Percentiles rank a stretch among this genome's conserved stretches.
These are phyloP conservation scores for Terana coerulea DNA, from an alignment of 768 basidiomycete species.

Conservation along the genomic window DNA sequence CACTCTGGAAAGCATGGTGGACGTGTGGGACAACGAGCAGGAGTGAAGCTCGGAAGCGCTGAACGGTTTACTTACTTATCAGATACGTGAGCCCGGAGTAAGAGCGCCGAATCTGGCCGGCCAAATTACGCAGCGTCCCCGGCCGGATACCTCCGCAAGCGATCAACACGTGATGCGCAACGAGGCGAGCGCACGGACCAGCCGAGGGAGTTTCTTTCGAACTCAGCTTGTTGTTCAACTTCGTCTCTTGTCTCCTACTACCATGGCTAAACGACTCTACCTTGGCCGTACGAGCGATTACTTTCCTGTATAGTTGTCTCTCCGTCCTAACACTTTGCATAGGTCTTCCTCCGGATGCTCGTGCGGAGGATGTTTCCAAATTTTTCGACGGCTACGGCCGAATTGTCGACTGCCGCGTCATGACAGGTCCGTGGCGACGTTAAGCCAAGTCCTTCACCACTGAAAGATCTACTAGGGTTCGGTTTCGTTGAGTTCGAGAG, in stretches of 20 bases:
- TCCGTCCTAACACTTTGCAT: background rate
- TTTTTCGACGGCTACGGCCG: conserved; percentile 89
- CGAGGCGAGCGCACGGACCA: conserved; percentile 28
- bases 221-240: conserved; percentile 13
- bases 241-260: conserved; percentile 25
- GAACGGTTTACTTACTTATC: conserved; percentile 19
- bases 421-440: conserved; percentile 68
- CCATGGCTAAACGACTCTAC: conserved; percentile 82
- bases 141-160: background rate
- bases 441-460: background rate
- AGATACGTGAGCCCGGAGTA: conserved; percentile 17
- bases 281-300: conserved; percentile 62
- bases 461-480: conserved; percentile 53
- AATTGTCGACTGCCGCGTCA: conserved; percentile 88
- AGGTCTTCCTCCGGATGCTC: conserved; percentile 84
- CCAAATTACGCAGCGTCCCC: background rate
- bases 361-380: conserved; percentile 80
- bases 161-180: background rate
- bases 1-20: conserved; percentile 28
- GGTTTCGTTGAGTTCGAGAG: conserved; percentile 97
- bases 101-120: background rate
- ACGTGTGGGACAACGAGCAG: conserved; percentile 10
- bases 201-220: conserved; percentile 14
- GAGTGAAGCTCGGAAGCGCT: conserved; percentile 3
- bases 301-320: background rate